Conservation (phyloP, 306 rosid genomes). For the Rosa lucieae region DNA sequence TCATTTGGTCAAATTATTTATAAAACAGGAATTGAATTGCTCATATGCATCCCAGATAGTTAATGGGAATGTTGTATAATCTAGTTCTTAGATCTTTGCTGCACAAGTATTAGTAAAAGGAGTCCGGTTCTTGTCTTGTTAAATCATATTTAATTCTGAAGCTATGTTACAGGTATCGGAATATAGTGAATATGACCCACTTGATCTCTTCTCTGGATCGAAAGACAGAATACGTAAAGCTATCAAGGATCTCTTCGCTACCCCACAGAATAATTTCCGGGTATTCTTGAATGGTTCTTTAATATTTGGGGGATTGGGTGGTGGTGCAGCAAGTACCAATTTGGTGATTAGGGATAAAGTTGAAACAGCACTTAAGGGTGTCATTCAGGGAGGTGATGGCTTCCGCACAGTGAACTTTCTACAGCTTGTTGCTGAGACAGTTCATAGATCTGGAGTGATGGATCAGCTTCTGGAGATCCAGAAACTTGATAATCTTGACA, state of each 20-base stretch:
- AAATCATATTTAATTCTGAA: constrained; percentile 12
- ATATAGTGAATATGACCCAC: constrained; percentile 78
- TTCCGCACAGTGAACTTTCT: constrained; percentile 53
- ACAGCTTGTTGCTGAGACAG: constrained; percentile 68
- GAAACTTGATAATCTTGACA: constrained; percentile 80
- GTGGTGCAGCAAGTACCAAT: constrained; percentile 62
- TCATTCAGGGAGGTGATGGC: constrained; percentile 58
- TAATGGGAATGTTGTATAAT: not conserved
- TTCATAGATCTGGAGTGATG: constrained; percentile 60
- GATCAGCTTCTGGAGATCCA: constrained; percentile 77
- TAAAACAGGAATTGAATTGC: not conserved
- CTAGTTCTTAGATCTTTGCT: not conserved
- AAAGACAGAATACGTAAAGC: constrained; percentile 79
- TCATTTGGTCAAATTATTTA: constrained; percentile 18
- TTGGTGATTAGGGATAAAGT: constrained; percentile 53
- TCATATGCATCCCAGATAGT: not conserved
- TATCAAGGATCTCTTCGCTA: constrained; percentile 67
- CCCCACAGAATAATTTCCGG: constrained; percentile 94
- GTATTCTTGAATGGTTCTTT: constrained; percentile 84
- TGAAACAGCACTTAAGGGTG: constrained; percentile 77
- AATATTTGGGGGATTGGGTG: constrained; percentile 83
- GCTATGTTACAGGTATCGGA: constrained; percentile 59
- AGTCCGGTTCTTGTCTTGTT: not conserved
- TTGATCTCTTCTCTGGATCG: constrained; percentile 82
- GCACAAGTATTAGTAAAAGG: not conserved